Conservation (phyloP, 176 grass and related monocot genomes). For the Ampelocalamus luodianensis region DNA sequence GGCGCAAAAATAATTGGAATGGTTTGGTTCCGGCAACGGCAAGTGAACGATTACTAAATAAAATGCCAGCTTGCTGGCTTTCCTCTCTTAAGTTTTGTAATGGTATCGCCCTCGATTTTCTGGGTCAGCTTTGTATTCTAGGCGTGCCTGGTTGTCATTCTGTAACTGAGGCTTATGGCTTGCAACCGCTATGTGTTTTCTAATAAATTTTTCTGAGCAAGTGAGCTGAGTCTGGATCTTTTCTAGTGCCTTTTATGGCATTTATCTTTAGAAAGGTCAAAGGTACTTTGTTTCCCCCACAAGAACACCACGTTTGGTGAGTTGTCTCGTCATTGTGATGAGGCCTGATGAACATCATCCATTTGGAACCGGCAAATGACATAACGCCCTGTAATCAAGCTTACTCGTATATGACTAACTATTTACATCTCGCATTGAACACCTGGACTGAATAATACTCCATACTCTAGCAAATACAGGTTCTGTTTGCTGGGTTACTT, state of each 20-base stretch:
- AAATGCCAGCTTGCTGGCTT: conserved; percentile 47
- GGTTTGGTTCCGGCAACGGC: background rate
- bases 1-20: conserved; percentile 28
- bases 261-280: background rate
- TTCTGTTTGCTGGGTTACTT: background rate
- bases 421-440: background rate
- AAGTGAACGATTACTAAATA: conserved; percentile 50
- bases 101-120: conserved; percentile 28
- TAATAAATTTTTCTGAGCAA: conserved; percentile 16
- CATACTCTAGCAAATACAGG: background rate
- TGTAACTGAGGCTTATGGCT: conserved; percentile 46
- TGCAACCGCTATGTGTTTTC: conserved; percentile 36
- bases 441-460: background rate
- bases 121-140: conserved; percentile 55
- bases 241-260: background rate
- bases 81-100: conserved; percentile 28
- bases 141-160: conserved; percentile 8
- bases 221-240: background rate
- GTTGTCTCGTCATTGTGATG: background rate
- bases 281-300: background rate
- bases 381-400: background rate
- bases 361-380: background rate
- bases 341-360: background rate
- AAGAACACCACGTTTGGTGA: background rate
- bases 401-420: background rate